Conservation (phyloP, 2,329 filamentous ascomycete genomes). For the Pyrenophora tritici-repentis region DNA sequence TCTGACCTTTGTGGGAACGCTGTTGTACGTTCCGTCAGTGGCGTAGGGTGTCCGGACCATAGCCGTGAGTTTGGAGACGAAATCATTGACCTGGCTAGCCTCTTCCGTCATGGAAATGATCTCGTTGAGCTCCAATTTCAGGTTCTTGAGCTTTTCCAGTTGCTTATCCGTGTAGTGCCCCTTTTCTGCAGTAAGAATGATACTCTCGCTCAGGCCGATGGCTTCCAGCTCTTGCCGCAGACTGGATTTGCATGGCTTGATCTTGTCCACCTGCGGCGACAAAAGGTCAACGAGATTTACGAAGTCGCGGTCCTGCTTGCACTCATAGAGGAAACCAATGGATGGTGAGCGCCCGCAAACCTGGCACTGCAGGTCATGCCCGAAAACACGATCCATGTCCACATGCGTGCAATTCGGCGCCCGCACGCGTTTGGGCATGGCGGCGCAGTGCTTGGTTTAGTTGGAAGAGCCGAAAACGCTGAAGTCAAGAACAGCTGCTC, state of each 20-base stretch:
- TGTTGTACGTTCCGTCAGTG: slow-evolving; percentile 28
- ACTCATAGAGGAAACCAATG: slow-evolving; percentile 75
- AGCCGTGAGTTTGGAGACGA: slow-evolving; percentile 19
- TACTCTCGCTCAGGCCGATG: slow-evolving; percentile 39
- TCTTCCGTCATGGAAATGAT: slow-evolving; percentile 31
- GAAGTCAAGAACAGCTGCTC: slow-evolving; percentile 17
- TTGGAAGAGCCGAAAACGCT: slow-evolving; percentile 15
- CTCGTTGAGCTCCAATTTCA: slow-evolving; percentile 40
- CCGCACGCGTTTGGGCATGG: slow-evolving; percentile 26
- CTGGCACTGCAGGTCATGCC: slow-evolving; percentile 58
- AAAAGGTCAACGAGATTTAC: slow-evolving; percentile 14
- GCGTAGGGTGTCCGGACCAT: slow-evolving; percentile 17
- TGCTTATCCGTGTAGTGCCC: slow-evolving; percentile 43
- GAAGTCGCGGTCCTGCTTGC: slow-evolving; percentile 62
- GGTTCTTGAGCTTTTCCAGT: slow-evolving; percentile 35
- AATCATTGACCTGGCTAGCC: slow-evolving; percentile 23
- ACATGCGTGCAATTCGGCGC: slow-evolving; percentile 66
- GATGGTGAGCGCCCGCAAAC: slow-evolving; percentile 61
- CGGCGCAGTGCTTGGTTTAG: slow-evolving; percentile 21
- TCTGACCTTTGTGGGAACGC: slow-evolving; percentile 13
- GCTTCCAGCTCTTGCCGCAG: slow-evolving; percentile 36
- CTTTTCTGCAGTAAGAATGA: slow-evolving; percentile 41
- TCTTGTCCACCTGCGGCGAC: background rate
- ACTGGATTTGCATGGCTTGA: slow-evolving; percentile 15
- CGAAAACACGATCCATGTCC: slow-evolving; percentile 68